phyloP scores from a whole-genome alignment of 345 rosid species.

The Rubroshorea leprosula region DNA sequence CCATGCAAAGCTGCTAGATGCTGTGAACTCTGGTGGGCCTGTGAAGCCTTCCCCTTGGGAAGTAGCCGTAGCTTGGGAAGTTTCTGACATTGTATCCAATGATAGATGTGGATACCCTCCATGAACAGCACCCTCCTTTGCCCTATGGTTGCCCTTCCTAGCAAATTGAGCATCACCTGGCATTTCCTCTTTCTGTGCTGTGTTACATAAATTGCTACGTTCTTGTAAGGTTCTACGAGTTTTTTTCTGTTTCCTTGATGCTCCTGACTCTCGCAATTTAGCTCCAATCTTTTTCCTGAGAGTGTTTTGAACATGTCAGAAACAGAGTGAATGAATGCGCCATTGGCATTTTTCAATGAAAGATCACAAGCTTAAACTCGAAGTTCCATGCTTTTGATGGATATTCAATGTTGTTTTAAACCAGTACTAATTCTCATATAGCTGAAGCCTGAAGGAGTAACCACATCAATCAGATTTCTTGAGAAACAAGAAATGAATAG shows the following conservation, averaged over 20 bases:
- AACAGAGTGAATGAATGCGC: too few species aligned
- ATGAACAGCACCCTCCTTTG: conserved; percentile 10
- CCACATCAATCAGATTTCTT: not conserved
- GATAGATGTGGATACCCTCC: conserved; percentile 19
- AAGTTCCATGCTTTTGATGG: too few species aligned
- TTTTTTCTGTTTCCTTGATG: conserved; percentile 38
- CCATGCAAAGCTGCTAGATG: conserved; percentile 52
- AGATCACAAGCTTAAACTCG: too few species aligned
- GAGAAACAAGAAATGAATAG: not conserved
- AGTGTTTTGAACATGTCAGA: not conserved
- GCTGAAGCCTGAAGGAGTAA: too few species aligned
- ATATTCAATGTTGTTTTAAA: too few species aligned
- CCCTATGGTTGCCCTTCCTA: conserved; percentile 12
- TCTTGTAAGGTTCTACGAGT: conserved; percentile 30
- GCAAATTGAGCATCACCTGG: conserved; percentile 20
- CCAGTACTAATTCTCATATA: too few species aligned
- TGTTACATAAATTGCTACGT: conserved; percentile 24
- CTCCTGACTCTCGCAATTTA: conserved; percentile 35
- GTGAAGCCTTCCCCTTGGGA: conserved; percentile 32
- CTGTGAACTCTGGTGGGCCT: conserved; percentile 35
- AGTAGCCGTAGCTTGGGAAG: conserved; percentile 22
- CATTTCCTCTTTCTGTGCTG: conserved; percentile 24
- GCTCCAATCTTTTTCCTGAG: conserved; percentile 47
- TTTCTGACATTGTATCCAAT: conserved; percentile 29
- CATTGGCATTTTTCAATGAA: too few species aligned